Conservation (phyloP, 2,329 filamentous ascomycete genomes). For the Colletotrichum noveboracense region DNA sequence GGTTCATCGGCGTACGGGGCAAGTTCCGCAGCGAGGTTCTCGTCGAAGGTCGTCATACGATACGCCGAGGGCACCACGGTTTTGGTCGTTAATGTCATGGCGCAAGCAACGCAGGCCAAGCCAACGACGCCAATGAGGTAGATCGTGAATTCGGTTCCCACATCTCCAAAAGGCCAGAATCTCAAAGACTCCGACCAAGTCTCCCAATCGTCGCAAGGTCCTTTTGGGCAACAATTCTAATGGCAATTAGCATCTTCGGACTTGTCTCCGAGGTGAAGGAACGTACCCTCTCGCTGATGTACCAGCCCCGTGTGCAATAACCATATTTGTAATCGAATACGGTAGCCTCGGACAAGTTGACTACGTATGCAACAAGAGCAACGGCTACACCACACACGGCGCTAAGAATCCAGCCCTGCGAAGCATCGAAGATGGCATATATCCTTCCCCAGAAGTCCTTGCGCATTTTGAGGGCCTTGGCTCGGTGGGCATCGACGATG, state of each 20-base stretch:
- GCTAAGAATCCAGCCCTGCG: conserved; percentile 93
- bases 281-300: conserved; percentile 70
- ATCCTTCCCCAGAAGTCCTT: conserved; percentile 87
- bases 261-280: not conserved
- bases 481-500: conserved; percentile 90
- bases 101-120: conserved; percentile 75
- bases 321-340: conserved; percentile 93
- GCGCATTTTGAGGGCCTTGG: conserved; percentile 80
- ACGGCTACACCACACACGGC: conserved; percentile 88
- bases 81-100: conserved; percentile 87
- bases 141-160: conserved; percentile 77
- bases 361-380: conserved; percentile 84
- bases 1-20: conserved; percentile 40
- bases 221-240: conserved; percentile 59
- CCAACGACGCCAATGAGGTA: conserved; percentile 76
- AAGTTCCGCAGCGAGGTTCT: conserved; percentile 79
- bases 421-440: conserved; percentile 78
- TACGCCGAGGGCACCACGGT: conserved; percentile 91
- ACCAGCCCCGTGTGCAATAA: conserved; percentile 77
- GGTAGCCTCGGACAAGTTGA: conserved; percentile 84
- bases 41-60: conserved; percentile 86
- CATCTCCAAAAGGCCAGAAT: conserved; percentile 47
- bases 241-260: conserved; percentile 10
- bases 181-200: conserved; percentile 58
- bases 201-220: conserved; percentile 60